Evolutionary conservation across 768 basidiomycete genomes (phyloP).

Genomic region (Lentinula raphanica): DNA sequence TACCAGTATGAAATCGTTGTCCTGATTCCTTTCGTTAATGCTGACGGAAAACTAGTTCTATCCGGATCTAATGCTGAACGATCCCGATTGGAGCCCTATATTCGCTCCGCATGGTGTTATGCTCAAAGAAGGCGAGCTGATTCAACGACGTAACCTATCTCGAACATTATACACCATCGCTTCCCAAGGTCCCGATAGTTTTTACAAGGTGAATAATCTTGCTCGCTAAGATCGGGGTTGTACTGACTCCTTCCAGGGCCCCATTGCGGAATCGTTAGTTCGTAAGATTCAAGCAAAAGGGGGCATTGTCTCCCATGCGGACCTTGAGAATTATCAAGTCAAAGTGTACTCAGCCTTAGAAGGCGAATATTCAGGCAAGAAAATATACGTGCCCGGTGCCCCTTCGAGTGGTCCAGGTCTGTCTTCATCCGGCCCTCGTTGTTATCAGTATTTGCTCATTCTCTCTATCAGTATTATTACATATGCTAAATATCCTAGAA

Average conservation of each 20-base stretch:
- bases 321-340: slow-evolving; percentile 67
- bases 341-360: slow-evolving; percentile 68
- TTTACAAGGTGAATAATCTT: slow-evolving; percentile 59
- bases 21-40: neutral
- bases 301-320: slow-evolving; percentile 73
- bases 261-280: slow-evolving; percentile 76
- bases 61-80: slow-evolving; percentile 51
- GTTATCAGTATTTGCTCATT: neutral
- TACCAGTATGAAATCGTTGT: slow-evolving; percentile 45
- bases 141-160: slow-evolving; percentile 70
- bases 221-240: slow-evolving; percentile 4
- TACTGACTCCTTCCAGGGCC: slow-evolving; percentile 47
- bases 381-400: slow-evolving; percentile 78
- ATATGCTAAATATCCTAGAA: slow-evolving; percentile 89
- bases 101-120: slow-evolving; percentile 77
- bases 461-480: slow-evolving; percentile 55
- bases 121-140: slow-evolving; percentile 68
- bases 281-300: slow-evolving; percentile 65
- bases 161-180: slow-evolving; percentile 73
- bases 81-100: slow-evolving; percentile 74
- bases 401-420: slow-evolving; percentile 78
- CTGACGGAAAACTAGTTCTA: slow-evolving; percentile 28
- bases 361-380: slow-evolving; percentile 72
- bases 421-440: slow-evolving; percentile 10
- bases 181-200: slow-evolving; percentile 67